Evolutionary conservation across 306 rosid species (phyloP), one percentile per base, ranked within the genome.

Genomic region (Hippophae tibetana): DNA sequence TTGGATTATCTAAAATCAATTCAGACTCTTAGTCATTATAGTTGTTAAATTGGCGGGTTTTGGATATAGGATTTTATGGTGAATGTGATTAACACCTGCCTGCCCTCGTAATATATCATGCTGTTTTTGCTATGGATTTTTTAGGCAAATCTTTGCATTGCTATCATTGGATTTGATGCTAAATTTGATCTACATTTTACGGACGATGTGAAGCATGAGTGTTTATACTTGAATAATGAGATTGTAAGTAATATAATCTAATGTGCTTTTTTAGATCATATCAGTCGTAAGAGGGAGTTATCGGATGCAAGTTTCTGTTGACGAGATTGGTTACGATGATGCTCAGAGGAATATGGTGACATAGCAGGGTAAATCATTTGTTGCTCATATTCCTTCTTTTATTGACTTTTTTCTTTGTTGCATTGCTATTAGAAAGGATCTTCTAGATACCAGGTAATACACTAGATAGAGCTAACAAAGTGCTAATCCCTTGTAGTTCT

Each of bases 221-320:
- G 23, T 61, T 52, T 41, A 18, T 60, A 43, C 46, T 50, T 51
- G 67, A 57, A 27, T 70, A 60, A 51, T 44, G 70, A 60, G 59
- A 54, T 65, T 13, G 66, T 67, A 68, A 74, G 72, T 84, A 58
- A 78, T 67, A 69, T 54, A 69, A 68, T 72, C 79, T 71, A 61
- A 48, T 75, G 66, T 66, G 67, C 73, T 64, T 84, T 18, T 73
- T 68, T 76, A 68, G 79, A 78, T 80, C 61, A 66, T 71, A 46
- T 64, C 85, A 74, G 80, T 68, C 48, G 63, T 76, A 80, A 65
- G 79, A 78, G 70, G 78, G 69, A 62, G 80, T 72, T 71, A 71
- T 71, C 51, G 69, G 70, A 71, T 62, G 74, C 75, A 69, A 75
- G 76, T 73, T 55, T 77, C 74, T 63, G 63, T 58, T 31, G 74